These are phyloP conservation scores for Pythium oligandrum DNA, from an alignment of 352 stramenopile species.

Conservation along the genomic window DNA sequence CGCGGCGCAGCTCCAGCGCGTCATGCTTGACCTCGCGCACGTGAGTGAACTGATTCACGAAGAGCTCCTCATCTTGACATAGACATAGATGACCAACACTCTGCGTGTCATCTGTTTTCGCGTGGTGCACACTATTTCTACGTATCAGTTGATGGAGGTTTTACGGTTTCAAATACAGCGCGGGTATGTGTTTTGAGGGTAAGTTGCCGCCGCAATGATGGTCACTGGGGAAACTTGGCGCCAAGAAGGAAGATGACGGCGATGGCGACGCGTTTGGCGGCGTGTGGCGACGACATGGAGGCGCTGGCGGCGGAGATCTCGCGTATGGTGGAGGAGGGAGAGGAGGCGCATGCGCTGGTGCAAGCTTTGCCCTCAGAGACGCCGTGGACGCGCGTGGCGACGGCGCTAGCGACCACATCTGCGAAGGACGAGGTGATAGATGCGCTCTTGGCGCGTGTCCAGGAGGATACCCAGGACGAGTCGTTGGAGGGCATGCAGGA, in stretches of 20 bases:
- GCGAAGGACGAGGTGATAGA: not conserved
- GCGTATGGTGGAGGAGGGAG: not conserved
- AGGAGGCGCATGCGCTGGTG: not conserved
- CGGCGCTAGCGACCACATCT: conserved; percentile 1
- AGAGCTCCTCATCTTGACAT: no score
- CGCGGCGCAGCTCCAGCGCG: conserved; percentile 30
- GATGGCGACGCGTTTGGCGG: conserved; percentile 4
- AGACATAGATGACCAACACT: conserved; percentile 2
- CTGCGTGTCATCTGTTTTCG: not conserved
- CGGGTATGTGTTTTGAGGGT: no score
- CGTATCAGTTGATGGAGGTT: not conserved
- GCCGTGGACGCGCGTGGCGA: conserved; percentile 2
- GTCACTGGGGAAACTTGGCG: no score
- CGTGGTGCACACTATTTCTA: conserved; percentile 8
- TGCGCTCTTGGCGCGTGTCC: conserved; percentile 5
- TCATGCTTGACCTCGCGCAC: not conserved
- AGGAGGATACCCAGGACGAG: conserved; percentile 1
- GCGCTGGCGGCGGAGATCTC: conserved; percentile 3
- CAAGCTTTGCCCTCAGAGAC: not conserved
- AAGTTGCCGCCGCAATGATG: no score
- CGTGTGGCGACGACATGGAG: conserved; percentile 6
- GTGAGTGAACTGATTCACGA: no score
- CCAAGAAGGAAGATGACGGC: not conserved
- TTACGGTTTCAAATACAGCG: no score
- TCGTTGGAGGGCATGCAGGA: no score